Conservation (phyloP, 2,329 filamentous ascomycete species). For the Camptophora hylomeconis region DNA sequence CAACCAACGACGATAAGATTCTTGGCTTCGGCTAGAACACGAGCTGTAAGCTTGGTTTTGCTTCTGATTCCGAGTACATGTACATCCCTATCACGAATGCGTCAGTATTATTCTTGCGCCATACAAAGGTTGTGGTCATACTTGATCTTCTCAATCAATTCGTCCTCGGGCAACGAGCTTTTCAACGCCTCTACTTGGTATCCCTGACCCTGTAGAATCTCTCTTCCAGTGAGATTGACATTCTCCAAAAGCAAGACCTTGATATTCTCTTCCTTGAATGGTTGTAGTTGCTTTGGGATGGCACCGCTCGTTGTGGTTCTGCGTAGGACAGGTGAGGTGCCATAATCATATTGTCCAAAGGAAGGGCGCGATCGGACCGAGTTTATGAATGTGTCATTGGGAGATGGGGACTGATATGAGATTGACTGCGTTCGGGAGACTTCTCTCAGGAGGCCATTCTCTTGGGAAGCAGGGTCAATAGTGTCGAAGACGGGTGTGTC, state of each 20-base stretch:
- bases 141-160: conserved; percentile 95
- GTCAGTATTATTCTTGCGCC: conserved; percentile 20
- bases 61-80: conserved; percentile 97
- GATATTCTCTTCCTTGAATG: conserved; percentile 89
- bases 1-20: conserved; percentile 93
- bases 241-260: conserved; percentile 94
- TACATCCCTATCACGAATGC: conserved; percentile 51
- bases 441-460: conserved; percentile 22
- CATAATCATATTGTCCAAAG: conserved; percentile 41
- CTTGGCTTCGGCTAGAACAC: conserved; percentile 76
- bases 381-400: conserved; percentile 59
- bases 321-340: conserved; percentile 26
- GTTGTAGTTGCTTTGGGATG: conserved; percentile 67
- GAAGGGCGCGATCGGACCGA: conserved; percentile 60
- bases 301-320: conserved; percentile 32
- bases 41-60: conserved; percentile 85
- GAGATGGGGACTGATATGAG: conserved; percentile 67
- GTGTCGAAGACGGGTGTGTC: conserved; percentile 1
- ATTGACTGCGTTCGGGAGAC: conserved; percentile 51
- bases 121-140: no score
- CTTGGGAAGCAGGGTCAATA: neutral
- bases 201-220: conserved; percentile 71
- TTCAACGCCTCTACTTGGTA: conserved; percentile 94
- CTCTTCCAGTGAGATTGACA: conserved; percentile 77
- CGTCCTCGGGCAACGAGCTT: conserved; percentile 75